Conservation (phyloP, 768 basidiomycete genomes). For the Boletellus sp. region DNA sequence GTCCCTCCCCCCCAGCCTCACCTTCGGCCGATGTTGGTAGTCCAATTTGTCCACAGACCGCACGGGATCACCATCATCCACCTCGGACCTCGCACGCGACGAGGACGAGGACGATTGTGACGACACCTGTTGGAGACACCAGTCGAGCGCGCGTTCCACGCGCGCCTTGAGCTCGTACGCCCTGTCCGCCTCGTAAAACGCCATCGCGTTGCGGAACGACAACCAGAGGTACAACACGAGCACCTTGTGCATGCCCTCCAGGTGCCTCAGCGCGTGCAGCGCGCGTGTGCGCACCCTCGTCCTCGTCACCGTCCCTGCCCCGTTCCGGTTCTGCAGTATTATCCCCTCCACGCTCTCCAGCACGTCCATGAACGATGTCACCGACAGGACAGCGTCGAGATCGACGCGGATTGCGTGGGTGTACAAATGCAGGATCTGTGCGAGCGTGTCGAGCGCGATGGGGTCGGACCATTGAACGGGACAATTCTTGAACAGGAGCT, state of each 20-base stretch:
- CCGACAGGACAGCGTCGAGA: slow-evolving; percentile 19
- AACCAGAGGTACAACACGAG: slow-evolving; percentile 85
- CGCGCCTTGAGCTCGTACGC: slow-evolving; percentile 55
- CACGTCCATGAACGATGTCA: slow-evolving; percentile 20
- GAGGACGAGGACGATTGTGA: slow-evolving; percentile 15
- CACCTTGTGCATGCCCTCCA: slow-evolving; percentile 78
- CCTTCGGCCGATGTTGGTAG: slow-evolving; percentile 20
- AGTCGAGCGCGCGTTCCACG: slow-evolving; percentile 66
- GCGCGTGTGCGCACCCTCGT: not conserved
- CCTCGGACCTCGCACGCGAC: slow-evolving; percentile 1
- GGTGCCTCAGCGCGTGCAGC: slow-evolving; percentile 19
- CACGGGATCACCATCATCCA: not conserved
- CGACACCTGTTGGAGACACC: slow-evolving; percentile 47
- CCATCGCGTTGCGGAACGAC: slow-evolving; percentile 60
- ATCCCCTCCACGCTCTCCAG: slow-evolving; percentile 22
- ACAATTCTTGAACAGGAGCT: slow-evolving; percentile 43
- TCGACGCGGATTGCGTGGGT: slow-evolving; percentile 22
- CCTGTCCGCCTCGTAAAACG: slow-evolving; percentile 55
- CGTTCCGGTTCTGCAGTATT: slow-evolving; percentile 15
- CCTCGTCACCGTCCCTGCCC: too few relatives aligned
- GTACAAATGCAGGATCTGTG: slow-evolving; percentile 34
- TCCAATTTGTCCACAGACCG: slow-evolving; percentile 9
- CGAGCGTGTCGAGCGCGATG: slow-evolving; percentile 15
- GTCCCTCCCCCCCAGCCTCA: slow-evolving; percentile 9
- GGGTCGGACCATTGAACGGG: slow-evolving; percentile 37